phyloP scores from a whole-genome alignment of 2,329 filamentous ascomycete species.

The Alternaria consortialis region DNA sequence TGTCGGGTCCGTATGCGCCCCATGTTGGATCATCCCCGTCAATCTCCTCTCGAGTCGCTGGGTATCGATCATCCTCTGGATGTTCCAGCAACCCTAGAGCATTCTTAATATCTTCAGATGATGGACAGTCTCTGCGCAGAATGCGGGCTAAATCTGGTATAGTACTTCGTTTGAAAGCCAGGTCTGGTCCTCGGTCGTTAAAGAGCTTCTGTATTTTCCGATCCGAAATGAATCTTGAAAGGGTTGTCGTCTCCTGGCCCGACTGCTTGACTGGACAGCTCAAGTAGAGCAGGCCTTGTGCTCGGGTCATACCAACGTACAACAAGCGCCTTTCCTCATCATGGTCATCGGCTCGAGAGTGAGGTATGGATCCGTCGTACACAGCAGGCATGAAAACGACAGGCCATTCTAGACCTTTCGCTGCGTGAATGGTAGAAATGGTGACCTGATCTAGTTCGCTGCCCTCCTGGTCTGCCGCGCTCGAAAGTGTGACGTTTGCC shows the following conservation, averaged over 20 bases:
- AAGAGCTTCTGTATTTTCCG: slow-evolving; percentile 62
- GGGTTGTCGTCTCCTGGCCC: slow-evolving; percentile 66
- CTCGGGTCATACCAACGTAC: slow-evolving; percentile 97
- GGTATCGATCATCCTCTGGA: slow-evolving; percentile 49
- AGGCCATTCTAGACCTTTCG: slow-evolving; percentile 96
- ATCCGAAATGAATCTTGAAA: slow-evolving; percentile 77
- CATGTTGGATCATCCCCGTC: slow-evolving; percentile 39
- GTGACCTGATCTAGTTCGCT: slow-evolving; percentile 73
- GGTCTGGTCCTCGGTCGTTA: slow-evolving; percentile 69
- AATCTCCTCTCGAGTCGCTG: slow-evolving; percentile 47
- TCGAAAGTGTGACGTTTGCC: slow-evolving; percentile 85
- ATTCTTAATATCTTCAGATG: slow-evolving; percentile 48
- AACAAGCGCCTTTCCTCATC: slow-evolving; percentile 89
- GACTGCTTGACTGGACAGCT: slow-evolving; percentile 78
- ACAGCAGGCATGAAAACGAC: slow-evolving; percentile 91
- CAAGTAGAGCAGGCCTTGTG: slow-evolving; percentile 84
- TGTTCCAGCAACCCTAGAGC: slow-evolving; percentile 38
- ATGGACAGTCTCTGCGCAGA: slow-evolving; percentile 69
- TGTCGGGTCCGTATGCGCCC: slow-evolving; percentile 22
- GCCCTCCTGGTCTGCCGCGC: slow-evolving; percentile 69
- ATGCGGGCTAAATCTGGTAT: slow-evolving; percentile 76
- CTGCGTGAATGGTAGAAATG: slow-evolving; percentile 94
- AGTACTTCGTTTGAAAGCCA: slow-evolving; percentile 67
- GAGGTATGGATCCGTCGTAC: slow-evolving; percentile 90
- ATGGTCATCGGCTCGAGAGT: slow-evolving; percentile 82